These are phyloP conservation scores for Helotiales sp. DNA, from an alignment of 2,329 filamentous ascomycete genomes.

Conservation along the genomic window DNA sequence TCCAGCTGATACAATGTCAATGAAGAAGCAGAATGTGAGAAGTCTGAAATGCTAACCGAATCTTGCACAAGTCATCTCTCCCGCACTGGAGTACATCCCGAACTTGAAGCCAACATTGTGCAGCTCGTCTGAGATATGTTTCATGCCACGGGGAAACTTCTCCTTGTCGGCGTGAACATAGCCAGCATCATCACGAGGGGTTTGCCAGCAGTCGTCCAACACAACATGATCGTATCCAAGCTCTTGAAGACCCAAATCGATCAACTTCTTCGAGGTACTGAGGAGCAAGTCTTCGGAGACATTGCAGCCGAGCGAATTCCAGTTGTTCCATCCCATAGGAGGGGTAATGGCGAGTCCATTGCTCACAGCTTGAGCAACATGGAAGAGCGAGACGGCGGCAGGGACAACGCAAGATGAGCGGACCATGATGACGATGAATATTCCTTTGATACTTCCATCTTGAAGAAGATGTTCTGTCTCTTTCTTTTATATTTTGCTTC, in stretches of 20 bases:
- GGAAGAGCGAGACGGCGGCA: conserved; percentile 5
- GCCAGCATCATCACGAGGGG: conserved; percentile 40
- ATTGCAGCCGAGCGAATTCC: conserved; percentile 57
- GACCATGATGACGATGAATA: conserved; percentile 3
- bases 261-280: conserved; percentile 50
- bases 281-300: conserved; percentile 54
- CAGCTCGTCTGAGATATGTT: conserved; percentile 47
- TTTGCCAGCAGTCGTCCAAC: conserved; percentile 56
- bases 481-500: conserved; percentile 1
- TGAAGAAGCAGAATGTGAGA: not conserved
- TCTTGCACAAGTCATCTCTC: conserved; percentile 43
- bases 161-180: conserved; percentile 45
- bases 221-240: conserved; percentile 60
- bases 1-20: conserved; percentile 40
- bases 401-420: not conserved
- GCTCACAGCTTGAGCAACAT: conserved; percentile 36
- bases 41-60: conserved; percentile 24
- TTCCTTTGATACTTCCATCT: not conserved
- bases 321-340: conserved; percentile 49
- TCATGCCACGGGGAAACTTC: conserved; percentile 50
- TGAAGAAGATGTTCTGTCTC: not conserved
- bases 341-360: conserved; percentile 46
- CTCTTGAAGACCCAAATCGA: conserved; percentile 53
- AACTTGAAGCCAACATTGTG: conserved; percentile 48
- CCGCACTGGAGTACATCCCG: conserved; percentile 47